These are phyloP conservation scores for Pelargonium cotyledonis DNA, from an alignment of 441 rosid genomes.

Conservation along the genomic window DNA sequence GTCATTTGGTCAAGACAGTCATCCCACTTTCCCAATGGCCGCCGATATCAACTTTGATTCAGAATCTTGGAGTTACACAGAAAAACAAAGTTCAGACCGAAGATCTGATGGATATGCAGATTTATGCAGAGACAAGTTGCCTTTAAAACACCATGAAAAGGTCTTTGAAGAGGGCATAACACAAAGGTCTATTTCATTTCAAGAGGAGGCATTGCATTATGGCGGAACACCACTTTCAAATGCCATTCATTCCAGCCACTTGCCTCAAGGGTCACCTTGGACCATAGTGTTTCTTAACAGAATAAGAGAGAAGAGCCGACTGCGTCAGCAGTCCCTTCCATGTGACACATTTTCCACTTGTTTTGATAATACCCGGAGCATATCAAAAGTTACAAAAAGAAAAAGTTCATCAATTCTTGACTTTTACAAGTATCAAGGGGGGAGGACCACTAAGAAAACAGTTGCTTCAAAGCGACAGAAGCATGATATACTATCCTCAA, in stretches of 20 bases:
- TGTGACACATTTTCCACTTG: conserved; percentile 36
- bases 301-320: conserved; percentile 69
- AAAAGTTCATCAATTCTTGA: conserved; percentile 80
- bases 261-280: conserved; percentile 80
- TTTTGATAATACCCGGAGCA: conserved; percentile 30
- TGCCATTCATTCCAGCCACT: conserved; percentile 48
- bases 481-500: conserved; percentile 34
- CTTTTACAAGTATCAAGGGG: conserved; percentile 71
- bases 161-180: conserved; percentile 34
- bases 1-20: conserved; percentile 38
- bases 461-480: conserved; percentile 57
- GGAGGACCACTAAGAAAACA: conserved; percentile 36
- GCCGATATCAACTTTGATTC: conserved; percentile 41
- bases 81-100: conserved; percentile 26
- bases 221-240: conserved; percentile 59
- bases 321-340: conserved; percentile 57
- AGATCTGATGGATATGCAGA: conserved; percentile 21
- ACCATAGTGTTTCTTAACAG: conserved; percentile 83
- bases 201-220: conserved; percentile 41
- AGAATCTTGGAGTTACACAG: conserved; percentile 29
- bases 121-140: conserved; percentile 28
- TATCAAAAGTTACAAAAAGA: conserved; percentile 45
- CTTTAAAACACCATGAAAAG: conserved; percentile 31
- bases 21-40: conserved; percentile 40
- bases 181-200: conserved; percentile 31